Conservation (phyloP, 495 filamentous ascomycete genomes). For the Podospora pseudoanserina region DNA sequence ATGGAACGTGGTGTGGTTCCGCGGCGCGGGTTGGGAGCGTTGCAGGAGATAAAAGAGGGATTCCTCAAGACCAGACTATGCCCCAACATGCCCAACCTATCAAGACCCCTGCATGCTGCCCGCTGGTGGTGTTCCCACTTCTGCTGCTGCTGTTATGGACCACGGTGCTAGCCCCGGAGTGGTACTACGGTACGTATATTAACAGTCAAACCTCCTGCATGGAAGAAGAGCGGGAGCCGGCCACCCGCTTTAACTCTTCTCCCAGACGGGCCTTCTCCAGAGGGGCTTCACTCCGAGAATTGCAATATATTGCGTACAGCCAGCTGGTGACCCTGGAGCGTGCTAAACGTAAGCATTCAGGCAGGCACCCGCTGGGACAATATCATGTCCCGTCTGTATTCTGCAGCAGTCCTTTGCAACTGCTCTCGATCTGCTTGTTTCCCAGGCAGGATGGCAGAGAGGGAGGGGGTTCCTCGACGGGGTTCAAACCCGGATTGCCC, state of each 20-base stretch:
- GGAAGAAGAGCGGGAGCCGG: conserved; percentile 34
- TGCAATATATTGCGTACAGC: conserved; percentile 5
- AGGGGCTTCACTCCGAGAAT: conserved; percentile 22
- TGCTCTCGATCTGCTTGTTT: background rate
- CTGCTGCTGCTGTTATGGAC: conserved; percentile 11
- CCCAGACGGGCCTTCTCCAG: conserved; percentile 20
- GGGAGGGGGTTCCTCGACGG: background rate
- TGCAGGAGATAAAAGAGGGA: conserved; percentile 24
- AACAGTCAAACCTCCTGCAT: conserved; percentile 27
- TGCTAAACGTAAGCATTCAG: conserved; percentile 5
- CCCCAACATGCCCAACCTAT: conserved; percentile 15
- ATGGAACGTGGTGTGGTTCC: conserved; percentile 6
- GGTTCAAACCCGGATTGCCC: background rate
- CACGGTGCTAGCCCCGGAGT: background rate
- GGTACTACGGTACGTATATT: conserved; percentile 16
- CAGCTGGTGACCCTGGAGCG: background rate
- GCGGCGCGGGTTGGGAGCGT: conserved; percentile 14
- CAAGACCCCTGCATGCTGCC: conserved; percentile 16
- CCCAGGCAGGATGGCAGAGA: conserved; percentile 7
- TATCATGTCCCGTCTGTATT: conserved; percentile 5
- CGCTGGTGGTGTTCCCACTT: background rate
- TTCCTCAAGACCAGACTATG: conserved; percentile 11
- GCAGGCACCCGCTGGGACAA: conserved; percentile 3
- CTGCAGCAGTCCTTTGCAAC: background rate
- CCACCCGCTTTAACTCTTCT: conserved; percentile 32